These are phyloP conservation scores for Cercospora sp. DNA, from an alignment of 2,329 filamentous ascomycete species.

Conservation along the genomic window DNA sequence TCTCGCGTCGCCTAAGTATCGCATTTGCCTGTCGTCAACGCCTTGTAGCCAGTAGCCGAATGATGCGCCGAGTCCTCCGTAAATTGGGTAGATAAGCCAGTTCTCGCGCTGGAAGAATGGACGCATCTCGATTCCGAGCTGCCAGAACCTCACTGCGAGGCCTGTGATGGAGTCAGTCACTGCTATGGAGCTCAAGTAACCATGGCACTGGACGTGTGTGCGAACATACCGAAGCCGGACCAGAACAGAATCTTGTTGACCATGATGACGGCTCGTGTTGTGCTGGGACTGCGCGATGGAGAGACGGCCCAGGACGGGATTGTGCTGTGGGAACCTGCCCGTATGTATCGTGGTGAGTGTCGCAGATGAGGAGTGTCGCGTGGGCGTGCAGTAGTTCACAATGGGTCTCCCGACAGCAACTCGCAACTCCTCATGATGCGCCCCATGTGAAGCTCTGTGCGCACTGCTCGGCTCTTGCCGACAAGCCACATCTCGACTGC, in stretches of 20 bases:
- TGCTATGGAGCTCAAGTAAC: background rate
- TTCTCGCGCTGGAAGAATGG: conserved; percentile 83
- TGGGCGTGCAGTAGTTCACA: background rate
- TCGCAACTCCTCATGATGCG: conserved; percentile 2
- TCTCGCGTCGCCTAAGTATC: conserved; percentile 75
- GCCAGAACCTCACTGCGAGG: conserved; percentile 88
- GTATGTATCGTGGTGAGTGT: background rate
- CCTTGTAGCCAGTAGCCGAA: conserved; percentile 98
- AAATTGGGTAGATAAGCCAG: conserved; percentile 89
- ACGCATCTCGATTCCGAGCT: conserved; percentile 97
- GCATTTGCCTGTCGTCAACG: conserved; percentile 79
- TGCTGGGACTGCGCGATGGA: background rate
- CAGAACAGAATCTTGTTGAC: conserved; percentile 71
- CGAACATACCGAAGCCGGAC: conserved; percentile 77
- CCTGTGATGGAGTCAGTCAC: conserved; percentile 55
- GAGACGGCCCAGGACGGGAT: background rate
- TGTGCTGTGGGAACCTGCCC: conserved; percentile 17
- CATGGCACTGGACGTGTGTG: background rate
- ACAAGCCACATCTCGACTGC: background rate
- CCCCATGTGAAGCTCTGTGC: conserved; percentile 7
- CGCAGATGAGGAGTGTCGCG: background rate
- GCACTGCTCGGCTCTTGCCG: background rate
- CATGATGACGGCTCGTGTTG: conserved; percentile 40
- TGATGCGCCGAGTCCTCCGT: conserved; percentile 78
- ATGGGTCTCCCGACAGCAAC: background rate